Conservation (phyloP, 1,284 basidiomycete species). For the Ganoderma sinense region DNA sequence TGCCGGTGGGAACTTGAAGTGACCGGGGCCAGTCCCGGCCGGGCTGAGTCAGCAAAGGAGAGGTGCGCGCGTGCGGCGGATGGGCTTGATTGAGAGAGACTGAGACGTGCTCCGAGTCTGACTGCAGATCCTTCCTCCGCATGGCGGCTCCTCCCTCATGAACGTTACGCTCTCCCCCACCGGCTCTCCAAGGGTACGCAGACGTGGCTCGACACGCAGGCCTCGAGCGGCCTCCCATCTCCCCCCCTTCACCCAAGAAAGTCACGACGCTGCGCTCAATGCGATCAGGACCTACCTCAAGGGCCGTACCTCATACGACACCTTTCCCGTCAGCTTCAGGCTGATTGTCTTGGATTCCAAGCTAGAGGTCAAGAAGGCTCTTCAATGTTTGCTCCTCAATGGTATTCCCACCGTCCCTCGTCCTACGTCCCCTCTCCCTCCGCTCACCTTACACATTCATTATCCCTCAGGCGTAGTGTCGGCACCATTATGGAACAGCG, state of each 20-base stretch:
- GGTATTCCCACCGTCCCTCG: constrained; percentile 52
- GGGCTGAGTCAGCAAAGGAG: constrained; percentile 2
- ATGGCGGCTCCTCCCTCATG: constrained; percentile 43
- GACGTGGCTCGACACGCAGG: constrained; percentile 53
- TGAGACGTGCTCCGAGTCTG: background rate
- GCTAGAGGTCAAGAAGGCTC: constrained; percentile 91
- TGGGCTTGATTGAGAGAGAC: too few relatives aligned
- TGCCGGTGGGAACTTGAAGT: constrained; percentile 28
- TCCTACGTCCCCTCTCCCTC: constrained; percentile 6
- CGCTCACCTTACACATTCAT: constrained; percentile 10
- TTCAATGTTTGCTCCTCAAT: constrained; percentile 90
- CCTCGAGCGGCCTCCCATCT: constrained; percentile 67
- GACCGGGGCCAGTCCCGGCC: constrained; percentile 1
- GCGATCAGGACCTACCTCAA: constrained; percentile 87
- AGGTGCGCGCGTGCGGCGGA: background rate
- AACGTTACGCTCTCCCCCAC: constrained; percentile 48
- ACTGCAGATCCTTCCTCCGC: constrained; percentile 24
- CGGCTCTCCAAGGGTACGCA: constrained; percentile 46
- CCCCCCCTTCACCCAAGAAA: constrained; percentile 63
- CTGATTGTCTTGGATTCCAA: constrained; percentile 97
- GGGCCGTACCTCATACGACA: constrained; percentile 90
- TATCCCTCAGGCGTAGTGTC: constrained; percentile 86
- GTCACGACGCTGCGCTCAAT: constrained; percentile 79
- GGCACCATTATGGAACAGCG: constrained; percentile 98
- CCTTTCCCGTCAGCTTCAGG: constrained; percentile 95